These are phyloP conservation scores for Neonectria faginata DNA, from an alignment of 2,329 filamentous ascomycete genomes.

Conservation along the genomic window DNA sequence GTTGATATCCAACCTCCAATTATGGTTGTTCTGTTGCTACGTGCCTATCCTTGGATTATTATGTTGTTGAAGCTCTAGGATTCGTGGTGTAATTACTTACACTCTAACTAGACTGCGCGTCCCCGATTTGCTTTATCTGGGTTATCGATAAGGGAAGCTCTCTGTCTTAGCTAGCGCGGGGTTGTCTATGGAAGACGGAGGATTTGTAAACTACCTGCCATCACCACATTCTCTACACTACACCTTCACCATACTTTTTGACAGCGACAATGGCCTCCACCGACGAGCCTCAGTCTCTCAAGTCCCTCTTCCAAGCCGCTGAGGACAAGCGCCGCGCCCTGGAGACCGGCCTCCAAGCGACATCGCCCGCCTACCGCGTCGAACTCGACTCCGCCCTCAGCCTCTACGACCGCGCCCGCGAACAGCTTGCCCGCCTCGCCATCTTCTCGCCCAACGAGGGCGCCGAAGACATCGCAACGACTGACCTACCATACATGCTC, in stretches of 20 bases:
- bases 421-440: conserved; percentile 75
- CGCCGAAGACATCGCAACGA: conserved; percentile 85
- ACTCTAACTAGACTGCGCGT: no score
- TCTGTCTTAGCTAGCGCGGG: conserved; percentile 34
- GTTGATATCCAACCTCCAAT: conserved; percentile 23
- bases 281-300: conserved; percentile 63
- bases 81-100: no score
- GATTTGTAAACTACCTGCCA: conserved; percentile 38
- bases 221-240: conserved; percentile 5
- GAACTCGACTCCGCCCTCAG: conserved; percentile 75
- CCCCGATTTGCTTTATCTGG: no score
- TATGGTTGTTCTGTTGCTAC: conserved; percentile 2
- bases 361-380: conserved; percentile 73
- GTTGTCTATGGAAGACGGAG: conserved; percentile 27
- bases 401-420: conserved; percentile 78
- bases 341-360: conserved; percentile 73
- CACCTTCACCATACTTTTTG: neutral
- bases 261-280: conserved; percentile 48
- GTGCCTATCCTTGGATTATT: neutral
- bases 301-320: conserved; percentile 62
- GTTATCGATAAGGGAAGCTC: conserved; percentile 43
- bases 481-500: conserved; percentile 87
- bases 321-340: conserved; percentile 67
- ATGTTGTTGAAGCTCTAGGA: neutral
- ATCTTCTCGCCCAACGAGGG: conserved; percentile 93